Evolutionary conservation across 768 basidiomycete species (phyloP).

Genomic region (Cyclocybe aegerita): DNA sequence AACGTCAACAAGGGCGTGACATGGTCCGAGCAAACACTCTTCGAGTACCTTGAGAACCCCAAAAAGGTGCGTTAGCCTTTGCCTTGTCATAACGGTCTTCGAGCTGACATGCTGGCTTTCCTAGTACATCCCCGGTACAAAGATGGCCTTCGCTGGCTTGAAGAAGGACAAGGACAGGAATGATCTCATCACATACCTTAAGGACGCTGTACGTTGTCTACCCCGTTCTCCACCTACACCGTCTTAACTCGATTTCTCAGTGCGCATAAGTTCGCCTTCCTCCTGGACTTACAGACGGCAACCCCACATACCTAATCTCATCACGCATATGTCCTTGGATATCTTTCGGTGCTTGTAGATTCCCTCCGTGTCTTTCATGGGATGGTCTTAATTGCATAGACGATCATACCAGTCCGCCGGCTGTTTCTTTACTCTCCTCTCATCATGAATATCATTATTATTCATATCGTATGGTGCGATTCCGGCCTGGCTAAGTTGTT

Average conservation of each 20-base stretch:
- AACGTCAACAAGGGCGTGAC: slow-evolving; percentile 92
- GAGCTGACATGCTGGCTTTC: neutral
- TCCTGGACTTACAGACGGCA: slow-evolving; percentile 3
- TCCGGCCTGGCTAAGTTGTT: too few species aligned
- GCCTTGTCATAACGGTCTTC: neutral
- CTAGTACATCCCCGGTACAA: slow-evolving; percentile 93
- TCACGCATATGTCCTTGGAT: too few species aligned
- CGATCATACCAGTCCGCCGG: too few species aligned
- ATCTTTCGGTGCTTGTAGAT: too few species aligned
- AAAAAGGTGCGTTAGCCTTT: slow-evolving; percentile 70
- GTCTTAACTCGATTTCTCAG: slow-evolving; percentile 4
- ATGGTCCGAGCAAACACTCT: slow-evolving; percentile 88
- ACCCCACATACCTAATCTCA: too few species aligned
- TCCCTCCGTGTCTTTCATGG: too few species aligned
- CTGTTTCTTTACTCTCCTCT: too few species aligned
- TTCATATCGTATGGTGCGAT: too few species aligned
- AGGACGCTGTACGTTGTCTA: slow-evolving; percentile 58
- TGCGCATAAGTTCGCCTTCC: slow-evolving; percentile 18
- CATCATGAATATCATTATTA: too few species aligned
- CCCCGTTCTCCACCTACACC: neutral
- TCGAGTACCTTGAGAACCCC: slow-evolving; percentile 95
- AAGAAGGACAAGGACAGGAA: slow-evolving; percentile 99
- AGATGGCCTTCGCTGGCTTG: slow-evolving; percentile 98
- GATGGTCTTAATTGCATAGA: too few species aligned
- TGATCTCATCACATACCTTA: slow-evolving; percentile 86